phyloP scores from a whole-genome alignment of 352 stramenopile species.

The Phytopythium chamaehyphon region DNA sequence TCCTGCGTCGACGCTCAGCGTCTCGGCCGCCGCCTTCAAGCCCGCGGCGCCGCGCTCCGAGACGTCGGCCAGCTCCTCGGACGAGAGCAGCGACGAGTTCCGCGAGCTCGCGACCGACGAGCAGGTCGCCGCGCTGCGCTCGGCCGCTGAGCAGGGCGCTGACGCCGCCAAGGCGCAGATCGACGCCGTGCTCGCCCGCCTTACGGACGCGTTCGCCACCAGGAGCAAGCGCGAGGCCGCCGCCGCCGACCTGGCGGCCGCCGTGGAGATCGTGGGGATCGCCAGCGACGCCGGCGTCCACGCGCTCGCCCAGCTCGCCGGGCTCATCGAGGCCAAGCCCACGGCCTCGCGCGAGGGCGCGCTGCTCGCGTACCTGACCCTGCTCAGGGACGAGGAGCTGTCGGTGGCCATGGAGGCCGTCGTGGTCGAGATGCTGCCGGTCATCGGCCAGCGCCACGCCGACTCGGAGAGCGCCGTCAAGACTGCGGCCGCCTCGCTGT shows the following conservation, averaged over 20 bases:
- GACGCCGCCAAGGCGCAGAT: slow-evolving; percentile 34
- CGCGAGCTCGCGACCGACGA: slow-evolving; percentile 38
- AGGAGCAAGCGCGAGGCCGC: slow-evolving; percentile 40
- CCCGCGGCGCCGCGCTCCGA: slow-evolving; percentile 16
- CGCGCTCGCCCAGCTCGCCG: slow-evolving; percentile 40
- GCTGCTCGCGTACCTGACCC: slow-evolving; percentile 31
- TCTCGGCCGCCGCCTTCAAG: slow-evolving; percentile 11
- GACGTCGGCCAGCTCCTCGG: slow-evolving; percentile 30
- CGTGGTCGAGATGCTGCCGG: slow-evolving; percentile 41
- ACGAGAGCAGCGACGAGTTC: slow-evolving; percentile 27
- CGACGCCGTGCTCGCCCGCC: slow-evolving; percentile 31
- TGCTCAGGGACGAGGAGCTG: slow-evolving; percentile 43
- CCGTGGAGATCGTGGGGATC: slow-evolving; percentile 36
- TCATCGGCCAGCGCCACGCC: slow-evolving; percentile 54
- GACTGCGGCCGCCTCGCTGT: slow-evolving; percentile 26
- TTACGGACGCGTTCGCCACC: slow-evolving; percentile 27
- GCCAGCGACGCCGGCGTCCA: slow-evolving; percentile 31
- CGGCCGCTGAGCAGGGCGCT: slow-evolving; percentile 16
- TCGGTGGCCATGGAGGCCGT: slow-evolving; percentile 51
- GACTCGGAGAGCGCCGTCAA: slow-evolving; percentile 64
- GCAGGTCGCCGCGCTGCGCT: slow-evolving; percentile 34
- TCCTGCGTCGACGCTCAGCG: slow-evolving; percentile 8
- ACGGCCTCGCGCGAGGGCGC: slow-evolving; percentile 49
- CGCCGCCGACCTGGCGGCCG: slow-evolving; percentile 40
- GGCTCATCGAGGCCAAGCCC: slow-evolving; percentile 37